These are phyloP conservation scores for Knufia fluminis DNA, from an alignment of 2,329 filamentous ascomycete genomes.

Conservation along the genomic window DNA sequence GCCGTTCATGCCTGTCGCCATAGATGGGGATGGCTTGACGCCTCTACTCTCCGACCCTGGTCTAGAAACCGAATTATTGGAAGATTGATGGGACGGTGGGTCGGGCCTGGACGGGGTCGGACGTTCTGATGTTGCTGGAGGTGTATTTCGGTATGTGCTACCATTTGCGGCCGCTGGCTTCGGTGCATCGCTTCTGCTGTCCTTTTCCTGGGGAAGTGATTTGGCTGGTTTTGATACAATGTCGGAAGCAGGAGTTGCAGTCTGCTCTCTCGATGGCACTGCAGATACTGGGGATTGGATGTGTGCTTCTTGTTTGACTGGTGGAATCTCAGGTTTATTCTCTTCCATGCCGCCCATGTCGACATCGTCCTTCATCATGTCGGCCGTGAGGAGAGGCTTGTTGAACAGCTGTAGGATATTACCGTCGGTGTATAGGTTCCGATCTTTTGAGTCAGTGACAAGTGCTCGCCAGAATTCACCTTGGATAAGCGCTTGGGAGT, in stretches of 20 bases:
- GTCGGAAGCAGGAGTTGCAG: not conserved
- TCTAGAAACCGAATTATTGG: not conserved
- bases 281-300: not conserved
- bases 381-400: constrained; percentile 40
- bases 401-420: constrained; percentile 48
- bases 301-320: not conserved
- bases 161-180: not conserved
- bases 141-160: not conserved
- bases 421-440: constrained; percentile 68
- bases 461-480: constrained; percentile 86
- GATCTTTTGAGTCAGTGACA: constrained; percentile 66
- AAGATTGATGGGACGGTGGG: not conserved
- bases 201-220: not conserved
- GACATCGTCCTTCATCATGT: constrained; percentile 33
- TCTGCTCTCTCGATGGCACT: not conserved
- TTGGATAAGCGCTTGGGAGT: constrained; percentile 74
- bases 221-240: not conserved
- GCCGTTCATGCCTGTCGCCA: not conserved
- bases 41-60: not conserved
- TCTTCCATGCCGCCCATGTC: constrained; percentile 32
- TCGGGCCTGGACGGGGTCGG: not conserved
- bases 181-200: not conserved
- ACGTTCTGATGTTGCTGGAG: not conserved
- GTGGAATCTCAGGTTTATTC: not conserved
- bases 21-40: not conserved